Base-by-base conservation (phyloP, 2,329 filamentous ascomycete species). In the Diaporthe sp. region DNA sequence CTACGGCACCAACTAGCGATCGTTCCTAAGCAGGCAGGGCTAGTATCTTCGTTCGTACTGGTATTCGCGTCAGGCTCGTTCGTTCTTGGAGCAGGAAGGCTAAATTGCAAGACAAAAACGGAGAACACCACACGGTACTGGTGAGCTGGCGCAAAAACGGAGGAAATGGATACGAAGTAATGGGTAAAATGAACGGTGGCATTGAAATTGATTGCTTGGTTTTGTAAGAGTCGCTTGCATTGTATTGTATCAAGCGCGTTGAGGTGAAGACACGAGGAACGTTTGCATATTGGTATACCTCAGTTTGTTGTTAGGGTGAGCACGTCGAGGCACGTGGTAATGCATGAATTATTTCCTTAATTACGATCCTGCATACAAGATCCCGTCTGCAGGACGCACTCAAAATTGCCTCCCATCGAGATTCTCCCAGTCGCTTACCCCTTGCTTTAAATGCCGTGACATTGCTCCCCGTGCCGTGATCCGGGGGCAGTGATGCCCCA, bases 1-100 rank as follows among this genome's bases (percentile, higher is more conserved):
- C 2, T 77, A 75, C 57, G 70, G 75, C 19, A 71, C 73, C 31
- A 73, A 73, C n/a, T 75, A 77, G 68, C 17, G 49, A 22, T 31
- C 37, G 12, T 58, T 60, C 22, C 28, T 39, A 34, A 60, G 34
- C 17, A 28, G 46, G 12, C 42, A 42, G 7, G 55, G n/a, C 9
- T 65, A 37, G 34, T 65, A 57, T 51, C 13, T 72, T 37, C 65
- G 61, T 7, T 73, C 53, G 8, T 55, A 19, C 6, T 65, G 60
- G 34, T 46, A 65, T 31, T 42, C 58, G 34, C 46, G 58, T 34
- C 22, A 46, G 25, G 37, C 12, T 65, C 58, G 44, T 73, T 34
- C 39, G 34, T 17, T 31, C 25, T 67, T 72, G 55, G 65, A 53
- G 60, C 25, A 28, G 37, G 67, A 55, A 10, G 44, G 57, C 12